Evolutionary conservation across 1,284 basidiomycete genomes (phyloP), one percentile per base, ranked within the genome.

Genomic region (Pseudozyma flocculosa): DNA sequence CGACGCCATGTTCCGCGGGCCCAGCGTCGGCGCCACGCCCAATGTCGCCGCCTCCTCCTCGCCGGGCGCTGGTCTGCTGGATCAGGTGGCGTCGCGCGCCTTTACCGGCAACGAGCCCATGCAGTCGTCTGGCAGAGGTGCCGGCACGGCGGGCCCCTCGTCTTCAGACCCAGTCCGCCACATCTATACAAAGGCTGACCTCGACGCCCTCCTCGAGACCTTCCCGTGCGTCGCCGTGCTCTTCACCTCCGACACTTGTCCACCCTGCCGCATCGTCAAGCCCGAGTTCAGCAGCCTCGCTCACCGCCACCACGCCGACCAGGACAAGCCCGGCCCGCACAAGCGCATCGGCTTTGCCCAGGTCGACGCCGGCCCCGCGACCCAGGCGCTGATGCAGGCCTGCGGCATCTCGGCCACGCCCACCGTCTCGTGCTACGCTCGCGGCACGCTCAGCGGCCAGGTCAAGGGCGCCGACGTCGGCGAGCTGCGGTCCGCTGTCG

Each of bases 401-500:
- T 37, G 84, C 79, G 81, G 83, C 3, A 84, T 94, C 1, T 78
- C 83, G n/a, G 89, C 83, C 0, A 92, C 89, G 1, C 90, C 91
- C 3, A 92, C 90, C 0, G 4, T 92, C 92, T 76, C 81, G 88
- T 46, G 90, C 89, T 82, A 10, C 81, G 86, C 44, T 1, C 41
- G 58, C 3, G 69, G 66, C 19, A 50, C 68, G 29, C 48, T 57
- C 47, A 43, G 50, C 2, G 61, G 55, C 4, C 88, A 91, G 74
- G 60, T 93, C 62, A 86, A 85, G 68, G 90, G 90, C 0, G 87
- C 85, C 1, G 80, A 89, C 78, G 81, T 82, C 0, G 80, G 80
- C 2, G 88, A 88, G 68, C 76, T 91, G 34, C 82, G 82, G 56
- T 83, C 85, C 0, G 86, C 89, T 67, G 82, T 89, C 2, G 86